A percentile compares a stretch with the other conserved stretches of the same genome.
Evolutionary conservation across 2,329 filamentous ascomycete species (phyloP).

Genomic region (Aciculosporium take): DNA sequence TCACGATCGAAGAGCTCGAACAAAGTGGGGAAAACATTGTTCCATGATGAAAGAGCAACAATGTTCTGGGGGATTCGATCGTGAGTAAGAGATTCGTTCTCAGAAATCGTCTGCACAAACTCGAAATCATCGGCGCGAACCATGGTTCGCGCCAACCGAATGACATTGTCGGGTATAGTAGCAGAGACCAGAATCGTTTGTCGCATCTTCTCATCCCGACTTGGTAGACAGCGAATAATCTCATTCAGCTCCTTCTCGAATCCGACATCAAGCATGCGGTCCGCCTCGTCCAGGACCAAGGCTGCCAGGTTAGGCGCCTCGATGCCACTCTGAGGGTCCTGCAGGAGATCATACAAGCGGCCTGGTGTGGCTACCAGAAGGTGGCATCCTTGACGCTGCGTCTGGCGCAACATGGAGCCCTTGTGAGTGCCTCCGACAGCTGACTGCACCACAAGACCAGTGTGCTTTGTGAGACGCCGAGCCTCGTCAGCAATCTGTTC

Average conservation of each 20-base stretch:
- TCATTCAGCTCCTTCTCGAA: slow-evolving; percentile 52
- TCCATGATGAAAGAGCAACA: slow-evolving; percentile 50
- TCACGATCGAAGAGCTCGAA: slow-evolving; percentile 60
- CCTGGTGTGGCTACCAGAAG: slow-evolving; percentile 84
- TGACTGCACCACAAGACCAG: slow-evolving; percentile 51
- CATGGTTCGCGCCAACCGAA: slow-evolving; percentile 61
- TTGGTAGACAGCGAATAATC: slow-evolving; percentile 50
- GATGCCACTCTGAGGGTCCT: slow-evolving; percentile 48
- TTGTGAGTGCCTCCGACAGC: slow-evolving; percentile 93
- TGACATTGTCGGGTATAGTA: slow-evolving; percentile 74
- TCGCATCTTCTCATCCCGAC: slow-evolving; percentile 46
- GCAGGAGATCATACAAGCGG: slow-evolving; percentile 67
- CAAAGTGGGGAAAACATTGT: slow-evolving; percentile 63
- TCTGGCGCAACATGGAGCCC: slow-evolving; percentile 47
- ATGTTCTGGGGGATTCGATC: slow-evolving; percentile 69
- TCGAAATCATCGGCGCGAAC: slow-evolving; percentile 70
- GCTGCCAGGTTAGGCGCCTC: slow-evolving; percentile 72
- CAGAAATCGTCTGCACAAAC: slow-evolving; percentile 76
- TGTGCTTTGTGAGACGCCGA: slow-evolving; percentile 46
- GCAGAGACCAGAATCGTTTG: slow-evolving; percentile 95
- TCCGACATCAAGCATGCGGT: slow-evolving; percentile 95
- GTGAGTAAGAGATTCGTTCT: slow-evolving; percentile 75
- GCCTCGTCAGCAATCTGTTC: slow-evolving; percentile 75
- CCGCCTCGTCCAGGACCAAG: slow-evolving; percentile 90
- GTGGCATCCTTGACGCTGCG: slow-evolving; percentile 67